Base-by-base conservation (phyloP, 2,329 filamentous ascomycete species). In the Pleochaeta shiraiana region DNA sequence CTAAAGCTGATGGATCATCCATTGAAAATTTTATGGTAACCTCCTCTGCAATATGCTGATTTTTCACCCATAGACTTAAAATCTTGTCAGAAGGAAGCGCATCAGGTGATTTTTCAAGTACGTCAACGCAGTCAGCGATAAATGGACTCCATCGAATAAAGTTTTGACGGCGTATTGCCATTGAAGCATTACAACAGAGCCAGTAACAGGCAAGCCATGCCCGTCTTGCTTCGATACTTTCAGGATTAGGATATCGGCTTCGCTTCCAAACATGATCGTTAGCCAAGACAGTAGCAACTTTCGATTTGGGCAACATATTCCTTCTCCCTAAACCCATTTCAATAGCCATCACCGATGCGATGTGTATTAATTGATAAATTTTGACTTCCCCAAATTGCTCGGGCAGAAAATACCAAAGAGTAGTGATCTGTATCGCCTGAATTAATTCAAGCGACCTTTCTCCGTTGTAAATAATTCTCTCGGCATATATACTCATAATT, bases 21-120 rank as follows among this genome's bases (percentile, higher is more conserved):
- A 83, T 81, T 53, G 77, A 77, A 67, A 83, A 83, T 55, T 80
- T 77, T 24, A 77, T 74, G 1, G 78, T 79, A 39, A 83, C 77
- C 67, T 82, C 79, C 68, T 83, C 81, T 39, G 78, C 79, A 67
- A 83, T 77, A 60, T 76, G 74, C 59, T 77, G 74, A 50, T 77
- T 71, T 26, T 73, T 73, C 1, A 75, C 73, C 75, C 74, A 77
- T 47, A 76, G 74, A 24, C 74, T 75, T 16, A 79, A 68, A 1
- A 69, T 66, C 43, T 71, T 73, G 67, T 79, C 77, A n/a, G 74
- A 72, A 11, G 73, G 70, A 16, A 72, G 68, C 11, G 76, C 74
- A n/a, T 77, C 71, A 11, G 74, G 70, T 9, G 74, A 74, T 5
- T 67, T 74, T 64, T 77, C 75, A 11, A 79, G 70, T 31, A 75